These are phyloP conservation scores for Trichoderma breve DNA, from an alignment of 2,329 filamentous ascomycete genomes.

Conservation along the genomic window DNA sequence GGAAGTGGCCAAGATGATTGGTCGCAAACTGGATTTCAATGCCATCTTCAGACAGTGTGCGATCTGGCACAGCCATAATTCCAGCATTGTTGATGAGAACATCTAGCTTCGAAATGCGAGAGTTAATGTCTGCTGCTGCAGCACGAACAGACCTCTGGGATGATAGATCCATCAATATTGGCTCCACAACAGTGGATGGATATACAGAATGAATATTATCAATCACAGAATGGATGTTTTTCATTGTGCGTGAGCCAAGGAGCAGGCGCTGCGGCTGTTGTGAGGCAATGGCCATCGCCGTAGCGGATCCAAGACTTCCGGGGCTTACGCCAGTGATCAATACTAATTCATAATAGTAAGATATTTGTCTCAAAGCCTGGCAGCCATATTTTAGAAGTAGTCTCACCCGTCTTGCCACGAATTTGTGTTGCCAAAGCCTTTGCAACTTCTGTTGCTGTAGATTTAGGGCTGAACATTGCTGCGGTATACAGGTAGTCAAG, in stretches of 20 bases:
- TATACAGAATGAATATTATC: neutral
- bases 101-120: neutral
- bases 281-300: neutral
- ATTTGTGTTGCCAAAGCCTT: neutral
- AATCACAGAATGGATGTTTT: neutral
- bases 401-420: neutral
- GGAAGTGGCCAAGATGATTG: neutral
- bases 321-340: neutral
- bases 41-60: neutral
- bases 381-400: neutral
- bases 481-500: neutral
- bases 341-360: neutral
- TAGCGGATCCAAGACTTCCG: neutral
- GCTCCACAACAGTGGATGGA: neutral
- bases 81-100: neutral
- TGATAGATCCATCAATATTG: neutral
- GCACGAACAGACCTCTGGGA: neutral
- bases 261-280: neutral
- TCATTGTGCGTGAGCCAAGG: neutral
- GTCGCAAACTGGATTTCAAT: neutral
- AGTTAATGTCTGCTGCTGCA: neutral
- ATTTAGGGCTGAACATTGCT: neutral
- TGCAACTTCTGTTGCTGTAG: neutral
- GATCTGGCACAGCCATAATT: neutral
- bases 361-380: neutral